These are phyloP conservation scores for Trypanosoma melophagium DNA, from an alignment of 208 protist species.

Conservation along the genomic window DNA sequence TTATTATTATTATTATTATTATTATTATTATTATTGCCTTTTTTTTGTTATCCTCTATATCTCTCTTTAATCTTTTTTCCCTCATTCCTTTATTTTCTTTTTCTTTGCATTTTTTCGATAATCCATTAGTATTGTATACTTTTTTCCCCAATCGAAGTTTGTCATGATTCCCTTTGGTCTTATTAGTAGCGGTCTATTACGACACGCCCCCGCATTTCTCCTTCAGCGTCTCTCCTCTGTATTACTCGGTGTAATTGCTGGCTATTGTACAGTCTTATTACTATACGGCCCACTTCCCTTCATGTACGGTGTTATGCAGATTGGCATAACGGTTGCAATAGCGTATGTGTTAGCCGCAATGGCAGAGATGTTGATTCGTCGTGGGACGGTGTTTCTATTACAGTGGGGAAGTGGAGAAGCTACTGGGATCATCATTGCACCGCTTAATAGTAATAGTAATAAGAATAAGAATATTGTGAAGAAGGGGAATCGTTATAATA, in stretches of 20 bases:
- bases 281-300: constrained; percentile 48
- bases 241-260: constrained; percentile 53
- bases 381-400: background rate
- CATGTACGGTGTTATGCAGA: constrained; percentile 37
- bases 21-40: constrained; percentile 4
- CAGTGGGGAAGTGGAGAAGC: background rate
- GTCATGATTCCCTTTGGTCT: too few relatives aligned
- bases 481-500: too few relatives aligned
- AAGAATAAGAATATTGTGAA: too few relatives aligned
- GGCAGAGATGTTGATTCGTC: constrained; percentile 32
- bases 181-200: constrained; percentile 22
- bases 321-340: constrained; percentile 28
- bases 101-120: background rate
- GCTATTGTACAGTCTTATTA: constrained; percentile 51
- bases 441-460: too few relatives aligned
- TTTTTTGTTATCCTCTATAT: background rate
- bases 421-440: background rate
- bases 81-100: background rate
- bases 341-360: constrained; percentile 21
- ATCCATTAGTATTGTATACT: too few relatives aligned
- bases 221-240: constrained; percentile 48
- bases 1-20: background rate
- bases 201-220: constrained; percentile 46
- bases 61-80: background rate
- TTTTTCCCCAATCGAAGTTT: too few relatives aligned